Percentiles rank a stretch among this genome's conserved stretches.
Conservation (phyloP, 345 rosid species). For the Arabidopsis thaliana region DNA sequence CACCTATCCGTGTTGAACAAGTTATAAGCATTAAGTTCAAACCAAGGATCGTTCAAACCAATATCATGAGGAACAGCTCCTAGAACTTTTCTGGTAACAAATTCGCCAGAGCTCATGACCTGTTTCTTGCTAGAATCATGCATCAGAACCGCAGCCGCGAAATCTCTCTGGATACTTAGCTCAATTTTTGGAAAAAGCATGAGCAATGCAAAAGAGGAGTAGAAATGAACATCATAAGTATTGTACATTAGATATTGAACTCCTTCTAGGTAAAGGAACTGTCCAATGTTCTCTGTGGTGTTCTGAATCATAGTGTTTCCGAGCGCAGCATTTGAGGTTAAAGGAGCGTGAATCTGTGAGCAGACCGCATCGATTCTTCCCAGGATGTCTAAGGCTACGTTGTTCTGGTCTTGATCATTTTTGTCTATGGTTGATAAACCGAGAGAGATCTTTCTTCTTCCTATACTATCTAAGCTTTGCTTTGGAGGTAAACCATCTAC, state of each 20-base stretch:
- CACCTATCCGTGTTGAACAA: conserved; percentile 63
- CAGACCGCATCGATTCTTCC: conserved; percentile 72
- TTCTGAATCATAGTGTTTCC: conserved; percentile 67
- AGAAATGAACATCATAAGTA: conserved; percentile 83
- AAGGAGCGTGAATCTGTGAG: conserved; percentile 63
- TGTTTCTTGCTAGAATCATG: conserved; percentile 66
- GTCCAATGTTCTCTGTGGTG: conserved; percentile 86
- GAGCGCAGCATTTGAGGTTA: conserved; percentile 61
- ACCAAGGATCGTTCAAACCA: conserved; percentile 77
- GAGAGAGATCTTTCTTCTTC: conserved; percentile 67
- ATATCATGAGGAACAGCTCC: conserved; percentile 84
- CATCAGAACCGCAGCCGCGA: conserved; percentile 71
- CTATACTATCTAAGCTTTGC: conserved; percentile 63
- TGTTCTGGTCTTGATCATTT: conserved; percentile 49
- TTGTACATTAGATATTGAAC: conserved; percentile 74
- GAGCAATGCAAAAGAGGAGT: conserved; percentile 75
- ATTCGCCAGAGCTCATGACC: conserved; percentile 61
- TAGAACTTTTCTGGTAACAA: conserved; percentile 58
- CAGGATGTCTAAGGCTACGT: conserved; percentile 63
- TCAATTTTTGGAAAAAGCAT: conserved; percentile 79
- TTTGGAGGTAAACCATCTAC: conserved; percentile 83
- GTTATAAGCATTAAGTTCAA: conserved; percentile 72
- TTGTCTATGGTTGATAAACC: conserved; percentile 46
- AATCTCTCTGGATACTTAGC: conserved; percentile 81
- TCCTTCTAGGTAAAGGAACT: conserved; percentile 82